Percentiles rank a stretch among this genome's conserved stretches.
Evolutionary conservation across 176 grass and related monocot genomes (phyloP).

Genomic region (Oryza glaberrima): DNA sequence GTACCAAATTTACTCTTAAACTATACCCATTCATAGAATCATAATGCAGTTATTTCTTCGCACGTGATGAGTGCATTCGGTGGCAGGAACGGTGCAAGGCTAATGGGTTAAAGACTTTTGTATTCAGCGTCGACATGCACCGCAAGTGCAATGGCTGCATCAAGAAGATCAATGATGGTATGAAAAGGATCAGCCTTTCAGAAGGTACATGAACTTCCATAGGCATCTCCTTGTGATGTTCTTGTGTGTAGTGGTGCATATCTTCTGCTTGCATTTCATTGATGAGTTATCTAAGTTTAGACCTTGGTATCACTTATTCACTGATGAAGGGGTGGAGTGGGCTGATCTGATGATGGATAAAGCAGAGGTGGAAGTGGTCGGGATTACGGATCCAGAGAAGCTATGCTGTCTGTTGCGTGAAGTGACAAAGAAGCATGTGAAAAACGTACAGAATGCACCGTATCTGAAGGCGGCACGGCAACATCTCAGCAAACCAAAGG

Average conservation of each 20-base stretch:
- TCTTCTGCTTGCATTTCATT: not conserved
- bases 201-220: constrained; percentile 18
- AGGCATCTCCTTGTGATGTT: not conserved
- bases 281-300: not conserved
- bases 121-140: constrained; percentile 45
- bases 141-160: constrained; percentile 47
- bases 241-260: not conserved
- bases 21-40: not conserved
- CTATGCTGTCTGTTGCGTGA: not conserved
- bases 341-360: constrained; percentile 26
- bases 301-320: not conserved
- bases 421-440: constrained; percentile 36
- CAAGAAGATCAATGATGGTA: constrained; percentile 49
- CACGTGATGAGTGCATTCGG: not conserved
- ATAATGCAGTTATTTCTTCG: not conserved
- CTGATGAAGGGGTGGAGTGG: constrained; percentile 37
- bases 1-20: no score
- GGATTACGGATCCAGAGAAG: constrained; percentile 6
- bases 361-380: constrained; percentile 34
- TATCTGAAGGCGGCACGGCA: not conserved
- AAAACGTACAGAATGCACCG: not conserved
- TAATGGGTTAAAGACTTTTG: not conserved
- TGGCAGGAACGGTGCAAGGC: constrained; percentile 4
- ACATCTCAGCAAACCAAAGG: not conserved
- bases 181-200: constrained; percentile 37